These are phyloP conservation scores for Gryganskiella cystojenkinii DNA, from an alignment of 192 early-diverging fungal genomes.

Conservation along the genomic window DNA sequence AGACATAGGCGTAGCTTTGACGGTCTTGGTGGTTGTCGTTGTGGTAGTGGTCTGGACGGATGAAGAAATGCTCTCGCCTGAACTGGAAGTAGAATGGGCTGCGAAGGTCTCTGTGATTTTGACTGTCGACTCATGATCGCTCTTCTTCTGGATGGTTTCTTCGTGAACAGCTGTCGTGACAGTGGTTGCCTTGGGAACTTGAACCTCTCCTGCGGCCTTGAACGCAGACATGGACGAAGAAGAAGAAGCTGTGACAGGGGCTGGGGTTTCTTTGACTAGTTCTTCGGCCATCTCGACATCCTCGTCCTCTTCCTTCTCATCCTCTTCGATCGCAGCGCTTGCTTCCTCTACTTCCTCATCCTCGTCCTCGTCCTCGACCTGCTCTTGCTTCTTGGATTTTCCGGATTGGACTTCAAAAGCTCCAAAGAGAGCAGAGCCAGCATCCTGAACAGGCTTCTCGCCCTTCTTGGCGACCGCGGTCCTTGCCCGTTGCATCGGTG, in stretches of 20 bases:
- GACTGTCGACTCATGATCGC: not conserved
- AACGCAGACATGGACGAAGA: slow-evolving; percentile 30
- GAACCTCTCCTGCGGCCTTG: slow-evolving; percentile 28
- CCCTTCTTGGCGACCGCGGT: slow-evolving; percentile 31
- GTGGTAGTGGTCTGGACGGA: not conserved
- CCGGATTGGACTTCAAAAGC: slow-evolving; percentile 12
- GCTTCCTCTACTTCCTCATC: not conserved
- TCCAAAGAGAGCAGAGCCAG: slow-evolving; percentile 32
- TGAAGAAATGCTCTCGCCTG: not conserved
- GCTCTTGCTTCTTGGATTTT: not conserved
- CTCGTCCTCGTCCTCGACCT: slow-evolving; percentile 15
- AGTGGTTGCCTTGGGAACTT: not conserved
- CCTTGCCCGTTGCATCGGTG: slow-evolving; percentile 57
- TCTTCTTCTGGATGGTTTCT: not conserved
- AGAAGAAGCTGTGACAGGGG: not conserved
- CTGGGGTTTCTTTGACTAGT: not conserved
- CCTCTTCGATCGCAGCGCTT: slow-evolving; percentile 13
- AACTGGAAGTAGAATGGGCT: not conserved
- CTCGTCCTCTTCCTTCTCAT: slow-evolving; percentile 5
- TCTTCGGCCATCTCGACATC: slow-evolving; percentile 28
- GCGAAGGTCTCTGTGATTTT: not conserved
- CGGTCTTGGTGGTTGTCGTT: slow-evolving; percentile 2
- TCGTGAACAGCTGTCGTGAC: not conserved
- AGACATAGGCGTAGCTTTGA: not conserved
- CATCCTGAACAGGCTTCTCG: slow-evolving; percentile 35